A percentile compares a stretch with the other conserved stretches of the same genome.
phyloP scores from a whole-genome alignment of 306 rosid species.

The Cucumis hystrix region DNA sequence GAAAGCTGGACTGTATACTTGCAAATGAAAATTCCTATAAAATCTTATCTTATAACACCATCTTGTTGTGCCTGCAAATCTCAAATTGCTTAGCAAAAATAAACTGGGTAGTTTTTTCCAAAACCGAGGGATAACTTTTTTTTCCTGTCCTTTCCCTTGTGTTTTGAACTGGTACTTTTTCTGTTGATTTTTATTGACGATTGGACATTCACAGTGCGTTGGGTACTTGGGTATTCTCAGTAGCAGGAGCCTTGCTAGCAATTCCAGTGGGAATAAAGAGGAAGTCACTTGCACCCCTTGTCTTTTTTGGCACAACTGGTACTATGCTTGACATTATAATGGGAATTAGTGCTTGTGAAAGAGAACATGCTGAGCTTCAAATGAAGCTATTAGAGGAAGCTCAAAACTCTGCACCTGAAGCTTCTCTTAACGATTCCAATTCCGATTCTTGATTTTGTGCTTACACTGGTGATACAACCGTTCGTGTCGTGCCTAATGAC shows the following conservation, averaged over 20 bases:
- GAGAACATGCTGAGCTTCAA: conserved; percentile 91
- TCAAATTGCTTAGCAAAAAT: neutral
- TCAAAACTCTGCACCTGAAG: conserved; percentile 33
- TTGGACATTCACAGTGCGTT: conserved; percentile 40
- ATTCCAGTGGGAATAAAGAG: conserved; percentile 92
- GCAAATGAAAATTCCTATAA: neutral
- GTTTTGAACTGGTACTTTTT: neutral
- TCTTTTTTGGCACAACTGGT: conserved; percentile 91
- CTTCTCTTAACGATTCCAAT: conserved; percentile 15
- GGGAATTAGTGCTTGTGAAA: conserved; percentile 72
- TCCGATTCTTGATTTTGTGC: conserved; percentile 22
- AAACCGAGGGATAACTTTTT: neutral
- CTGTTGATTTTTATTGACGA: neutral
- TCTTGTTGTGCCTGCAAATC: neutral
- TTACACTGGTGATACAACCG: neutral
- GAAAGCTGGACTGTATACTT: neutral
- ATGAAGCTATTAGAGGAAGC: conserved; percentile 53
- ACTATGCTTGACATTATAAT: conserved; percentile 88
- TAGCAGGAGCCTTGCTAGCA: conserved; percentile 84
- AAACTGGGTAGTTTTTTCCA: neutral
- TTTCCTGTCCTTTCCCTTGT: no score
- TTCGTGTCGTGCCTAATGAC: neutral
- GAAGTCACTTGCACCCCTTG: conserved; percentile 82
- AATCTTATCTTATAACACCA: neutral
- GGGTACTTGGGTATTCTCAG: conserved; percentile 95